Evolutionary conservation across 768 basidiomycete species (phyloP).

Genomic region (Polyporus arcularius): DNA sequence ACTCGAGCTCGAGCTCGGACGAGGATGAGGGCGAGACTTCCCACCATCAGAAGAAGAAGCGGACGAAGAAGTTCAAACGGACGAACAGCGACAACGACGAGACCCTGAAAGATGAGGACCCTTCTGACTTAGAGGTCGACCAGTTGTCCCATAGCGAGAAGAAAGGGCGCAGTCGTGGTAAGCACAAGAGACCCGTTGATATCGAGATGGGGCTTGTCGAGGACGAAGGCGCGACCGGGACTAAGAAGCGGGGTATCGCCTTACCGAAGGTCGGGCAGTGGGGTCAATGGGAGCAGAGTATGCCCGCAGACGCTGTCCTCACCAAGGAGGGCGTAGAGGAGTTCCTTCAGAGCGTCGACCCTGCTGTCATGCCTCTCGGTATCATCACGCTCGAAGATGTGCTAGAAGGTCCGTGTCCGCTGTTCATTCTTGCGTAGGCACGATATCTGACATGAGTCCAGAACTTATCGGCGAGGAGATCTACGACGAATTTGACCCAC

Average conservation of each 20-base stretch:
- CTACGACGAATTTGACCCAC: slow-evolving; percentile 85
- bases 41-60: slow-evolving; percentile 8
- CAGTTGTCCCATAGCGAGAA: neutral
- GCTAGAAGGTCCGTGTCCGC: slow-evolving; percentile 63
- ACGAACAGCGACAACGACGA: slow-evolving; percentile 26
- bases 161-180: slow-evolving; percentile 18
- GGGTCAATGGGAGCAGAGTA: slow-evolving; percentile 63
- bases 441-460: slow-evolving; percentile 26
- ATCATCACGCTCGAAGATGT: slow-evolving; percentile 95
- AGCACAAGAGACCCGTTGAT: slow-evolving; percentile 24
- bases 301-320: slow-evolving; percentile 87
- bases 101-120: slow-evolving; percentile 23
- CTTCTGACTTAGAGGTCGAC: slow-evolving; percentile 10
- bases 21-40: slow-evolving; percentile 13
- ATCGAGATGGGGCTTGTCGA: slow-evolving; percentile 34
- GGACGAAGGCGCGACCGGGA: slow-evolving; percentile 22
- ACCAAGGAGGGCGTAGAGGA: slow-evolving; percentile 74
- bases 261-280: slow-evolving; percentile 36
- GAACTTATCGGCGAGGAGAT: slow-evolving; percentile 94
- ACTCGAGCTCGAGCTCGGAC: slow-evolving; percentile 54
- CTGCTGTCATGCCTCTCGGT: slow-evolving; percentile 80
- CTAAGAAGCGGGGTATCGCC: slow-evolving; percentile 22
- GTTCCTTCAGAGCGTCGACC: slow-evolving; percentile 84
- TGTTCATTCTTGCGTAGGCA: neutral
- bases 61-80: slow-evolving; percentile 12